These are phyloP conservation scores for Solioccasus polychromus DNA, from an alignment of 768 basidiomycete species.

Conservation along the genomic window DNA sequence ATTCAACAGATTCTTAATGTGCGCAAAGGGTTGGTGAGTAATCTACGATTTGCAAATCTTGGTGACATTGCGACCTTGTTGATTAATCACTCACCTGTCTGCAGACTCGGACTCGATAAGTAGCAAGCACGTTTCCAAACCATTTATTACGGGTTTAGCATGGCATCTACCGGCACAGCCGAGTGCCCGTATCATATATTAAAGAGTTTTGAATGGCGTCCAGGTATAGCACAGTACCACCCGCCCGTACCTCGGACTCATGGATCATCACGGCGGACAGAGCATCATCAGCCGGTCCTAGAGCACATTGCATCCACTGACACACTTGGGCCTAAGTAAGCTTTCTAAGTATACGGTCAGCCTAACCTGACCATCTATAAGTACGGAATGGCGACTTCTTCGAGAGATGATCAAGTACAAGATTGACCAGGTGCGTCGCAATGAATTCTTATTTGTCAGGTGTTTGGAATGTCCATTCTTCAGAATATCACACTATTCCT, in stretches of 20 bases:
- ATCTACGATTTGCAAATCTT: no score
- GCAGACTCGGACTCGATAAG: neutral
- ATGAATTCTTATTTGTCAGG: neutral
- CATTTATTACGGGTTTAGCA: conserved; percentile 2
- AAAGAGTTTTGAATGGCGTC: conserved; percentile 46
- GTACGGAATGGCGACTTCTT: conserved; percentile 67
- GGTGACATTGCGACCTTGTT: no score
- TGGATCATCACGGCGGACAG: conserved; percentile 38
- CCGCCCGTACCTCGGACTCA: conserved; percentile 2
- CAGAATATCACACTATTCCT: conserved; percentile 55
- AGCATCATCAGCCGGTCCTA: conserved; percentile 58
- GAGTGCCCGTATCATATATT: conserved; percentile 10
- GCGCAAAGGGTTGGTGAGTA: no score
- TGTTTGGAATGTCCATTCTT: neutral
- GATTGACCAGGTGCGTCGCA: conserved; percentile 53
- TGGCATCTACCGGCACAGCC: conserved; percentile 20
- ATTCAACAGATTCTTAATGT: no score
- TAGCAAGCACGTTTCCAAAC: conserved; percentile 1
- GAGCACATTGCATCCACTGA: conserved; percentile 66
- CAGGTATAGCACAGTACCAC: conserved; percentile 38
- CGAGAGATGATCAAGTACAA: conserved; percentile 73
- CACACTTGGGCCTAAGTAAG: conserved; percentile 50
- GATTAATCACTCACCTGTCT: no score
- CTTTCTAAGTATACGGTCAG: conserved; percentile 1
- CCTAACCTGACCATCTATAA: conserved; percentile 28